Conservation (phyloP, 1,139 yeast genomes). For the Magnusiomyces clavatus region DNA sequence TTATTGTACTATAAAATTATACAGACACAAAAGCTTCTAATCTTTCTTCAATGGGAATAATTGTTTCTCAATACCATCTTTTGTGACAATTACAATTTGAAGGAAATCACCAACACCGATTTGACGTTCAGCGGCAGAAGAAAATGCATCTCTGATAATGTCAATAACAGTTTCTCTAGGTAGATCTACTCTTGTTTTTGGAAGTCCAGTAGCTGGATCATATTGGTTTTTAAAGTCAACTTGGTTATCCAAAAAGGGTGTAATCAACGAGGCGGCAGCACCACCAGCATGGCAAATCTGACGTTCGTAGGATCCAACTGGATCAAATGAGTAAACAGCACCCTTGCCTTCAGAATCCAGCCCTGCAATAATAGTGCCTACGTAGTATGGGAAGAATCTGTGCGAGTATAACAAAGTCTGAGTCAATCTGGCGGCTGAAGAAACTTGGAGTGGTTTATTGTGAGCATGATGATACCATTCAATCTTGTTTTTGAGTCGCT, state of each 20-base stretch:
- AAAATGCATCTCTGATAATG: conserved; percentile 86
- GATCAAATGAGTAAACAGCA: conserved; percentile 92
- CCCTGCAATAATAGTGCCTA: conserved; percentile 90
- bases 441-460: conserved; percentile 58
- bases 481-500: conserved; percentile 64
- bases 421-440: conserved; percentile 81
- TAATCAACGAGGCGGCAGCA: conserved; percentile 89
- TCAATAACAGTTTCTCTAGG: conserved; percentile 76
- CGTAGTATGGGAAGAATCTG: conserved; percentile 95
- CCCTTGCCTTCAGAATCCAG: conserved; percentile 92
- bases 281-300: conserved; percentile 98
- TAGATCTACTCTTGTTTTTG: conserved; percentile 55
- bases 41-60: conserved; percentile 85
- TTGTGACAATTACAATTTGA: conserved; percentile 83
- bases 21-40: conserved; percentile 38
- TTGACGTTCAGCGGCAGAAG: conserved; percentile 96
- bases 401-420: conserved; percentile 89
- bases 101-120: conserved; percentile 96
- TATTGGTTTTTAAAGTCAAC: conserved; percentile 90
- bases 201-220: conserved; percentile 64
- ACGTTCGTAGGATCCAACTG: conserved; percentile 95
- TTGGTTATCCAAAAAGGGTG: conserved; percentile 97
- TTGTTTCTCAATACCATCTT: conserved; percentile 83
- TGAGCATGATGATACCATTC: conserved; percentile 95
- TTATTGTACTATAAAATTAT: neutral